Conservation (phyloP, 2,329 filamentous ascomycete genomes). For the Tympanopsis confertula region DNA sequence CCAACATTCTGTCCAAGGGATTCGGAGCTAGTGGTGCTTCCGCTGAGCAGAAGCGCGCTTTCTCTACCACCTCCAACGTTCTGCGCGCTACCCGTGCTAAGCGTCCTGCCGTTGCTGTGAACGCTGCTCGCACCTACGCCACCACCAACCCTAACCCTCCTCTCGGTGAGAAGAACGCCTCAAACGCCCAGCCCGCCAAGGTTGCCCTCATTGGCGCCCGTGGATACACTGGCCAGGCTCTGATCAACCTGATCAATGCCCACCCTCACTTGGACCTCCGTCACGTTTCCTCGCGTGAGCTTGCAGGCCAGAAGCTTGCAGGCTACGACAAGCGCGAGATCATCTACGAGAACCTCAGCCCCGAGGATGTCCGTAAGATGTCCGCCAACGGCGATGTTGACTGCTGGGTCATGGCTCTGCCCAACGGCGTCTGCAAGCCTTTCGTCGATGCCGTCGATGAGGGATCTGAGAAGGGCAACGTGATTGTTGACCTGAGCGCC, state of each 20-base stretch:
- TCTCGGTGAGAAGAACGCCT: slow-evolving; percentile 76
- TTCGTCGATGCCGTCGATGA: slow-evolving; percentile 81
- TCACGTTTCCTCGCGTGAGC: slow-evolving; percentile 86
- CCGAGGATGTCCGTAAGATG: slow-evolving; percentile 78
- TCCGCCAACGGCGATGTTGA: slow-evolving; percentile 76
- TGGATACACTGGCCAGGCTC: slow-evolving; percentile 85
- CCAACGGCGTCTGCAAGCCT: slow-evolving; percentile 88
- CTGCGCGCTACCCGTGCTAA: slow-evolving; percentile 20
- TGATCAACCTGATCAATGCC: slow-evolving; percentile 75
- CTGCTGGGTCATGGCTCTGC: slow-evolving; percentile 95
- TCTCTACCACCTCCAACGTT: slow-evolving; percentile 18
- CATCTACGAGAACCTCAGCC: slow-evolving; percentile 78
- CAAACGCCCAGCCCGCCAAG: slow-evolving; percentile 66
- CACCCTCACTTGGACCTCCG: slow-evolving; percentile 84
- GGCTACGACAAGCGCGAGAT: slow-evolving; percentile 88
- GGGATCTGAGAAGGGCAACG: slow-evolving; percentile 50
- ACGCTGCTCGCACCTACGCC: slow-evolving; percentile 35
- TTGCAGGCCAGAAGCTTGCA: slow-evolving; percentile 74
- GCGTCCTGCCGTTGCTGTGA: slow-evolving; percentile 25
- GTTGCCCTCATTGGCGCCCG: slow-evolving; percentile 83
- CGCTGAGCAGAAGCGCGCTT: slow-evolving; percentile 11
- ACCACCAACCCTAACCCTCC: slow-evolving; percentile 82
- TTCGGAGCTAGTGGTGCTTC: slow-evolving; percentile 7
- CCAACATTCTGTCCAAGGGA: slow-evolving; percentile 27
- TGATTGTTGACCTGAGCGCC: slow-evolving; percentile 90